Base-by-base conservation (phyloP, 2,329 filamentous ascomycete genomes). In the Ceratocystis albifundus region DNA sequence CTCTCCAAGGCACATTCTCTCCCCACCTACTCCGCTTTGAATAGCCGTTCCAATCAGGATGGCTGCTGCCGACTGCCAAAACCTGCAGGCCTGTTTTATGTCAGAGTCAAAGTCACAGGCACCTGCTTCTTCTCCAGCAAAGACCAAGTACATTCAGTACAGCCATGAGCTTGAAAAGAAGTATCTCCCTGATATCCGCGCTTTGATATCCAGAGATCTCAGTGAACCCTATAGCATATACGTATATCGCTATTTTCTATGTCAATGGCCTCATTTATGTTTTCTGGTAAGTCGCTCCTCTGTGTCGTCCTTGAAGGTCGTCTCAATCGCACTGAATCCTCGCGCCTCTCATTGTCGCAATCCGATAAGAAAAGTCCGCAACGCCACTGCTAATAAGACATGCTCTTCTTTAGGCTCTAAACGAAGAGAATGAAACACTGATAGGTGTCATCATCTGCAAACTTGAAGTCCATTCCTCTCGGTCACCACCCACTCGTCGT, bases 141-240 rank as follows among this genome's bases (percentile, higher is more conserved):
- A 82, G 70, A 75, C 87, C 57, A 75, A 77, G 63, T 87, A 85
- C 71, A 77, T 85, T 44, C 84, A 85, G 71, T 87, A 87, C 72
- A 78, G 84, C 67, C 84, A 87, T 73, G 74, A 75, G 8, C 77
- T 86, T 22, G 85, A 87, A 71, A 76, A 80, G 55, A 75, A 82
- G 74, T 83, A 94, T 74, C 85, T 99, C 53, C 86, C 91, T 45
- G 86, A 90, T 53, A 96, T 99, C 76, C 87, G 93, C 66, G 87
- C 92, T 67, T 79, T 99, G 73, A 99, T 99, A 72, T 94, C 92
- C 57, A 96, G 93, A 72, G 94, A 97, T 74, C 82, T 99, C 62
- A 97, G 93, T 71, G 94, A 99, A 76, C 94, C 94, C 1, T 99
- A 99, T 76, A 97, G 93, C 77, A 97, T 99, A 74, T 99, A 99